phyloP scores from a whole-genome alignment of 2,329 filamentous ascomycete genomes.

The Talaromyces sp. region DNA sequence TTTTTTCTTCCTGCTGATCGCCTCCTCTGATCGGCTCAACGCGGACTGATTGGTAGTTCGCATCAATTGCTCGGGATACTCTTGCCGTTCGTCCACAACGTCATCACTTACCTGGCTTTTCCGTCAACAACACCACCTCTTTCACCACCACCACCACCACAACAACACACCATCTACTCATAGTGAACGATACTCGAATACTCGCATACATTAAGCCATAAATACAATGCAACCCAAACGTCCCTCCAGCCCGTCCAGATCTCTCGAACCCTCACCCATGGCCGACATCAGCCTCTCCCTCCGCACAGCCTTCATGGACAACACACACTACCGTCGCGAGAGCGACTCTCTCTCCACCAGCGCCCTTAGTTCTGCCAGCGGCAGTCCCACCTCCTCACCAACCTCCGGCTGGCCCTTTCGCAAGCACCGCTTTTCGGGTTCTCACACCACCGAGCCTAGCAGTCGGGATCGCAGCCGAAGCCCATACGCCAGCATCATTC shows the following conservation, averaged over 20 bases:
- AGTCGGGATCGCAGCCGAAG: conserved; percentile 32
- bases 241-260: conserved; percentile 13
- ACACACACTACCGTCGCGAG: conserved; percentile 23
- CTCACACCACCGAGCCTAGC: conserved; percentile 25
- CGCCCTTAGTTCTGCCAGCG: conserved; percentile 32
- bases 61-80: neutral
- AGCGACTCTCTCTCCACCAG: conserved; percentile 29
- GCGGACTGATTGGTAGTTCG: conserved; percentile 2
- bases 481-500: conserved; percentile 21
- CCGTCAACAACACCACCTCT: neutral
- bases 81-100: conserved; percentile 5
- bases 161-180: neutral
- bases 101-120: conserved; percentile 3
- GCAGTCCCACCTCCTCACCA: conserved; percentile 33
- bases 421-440: conserved; percentile 28
- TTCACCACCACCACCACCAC: neutral
- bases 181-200: neutral
- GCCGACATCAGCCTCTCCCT: conserved; percentile 34
- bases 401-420: conserved; percentile 30
- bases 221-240: conserved; percentile 21
- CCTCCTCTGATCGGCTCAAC: neutral
- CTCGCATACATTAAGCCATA: neutral
- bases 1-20: neutral
- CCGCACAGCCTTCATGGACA: conserved; percentile 32
- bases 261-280: conserved; percentile 28